Conservation (phyloP, 2,329 filamentous ascomycete species). For the Uncinocarpus reesii region DNA sequence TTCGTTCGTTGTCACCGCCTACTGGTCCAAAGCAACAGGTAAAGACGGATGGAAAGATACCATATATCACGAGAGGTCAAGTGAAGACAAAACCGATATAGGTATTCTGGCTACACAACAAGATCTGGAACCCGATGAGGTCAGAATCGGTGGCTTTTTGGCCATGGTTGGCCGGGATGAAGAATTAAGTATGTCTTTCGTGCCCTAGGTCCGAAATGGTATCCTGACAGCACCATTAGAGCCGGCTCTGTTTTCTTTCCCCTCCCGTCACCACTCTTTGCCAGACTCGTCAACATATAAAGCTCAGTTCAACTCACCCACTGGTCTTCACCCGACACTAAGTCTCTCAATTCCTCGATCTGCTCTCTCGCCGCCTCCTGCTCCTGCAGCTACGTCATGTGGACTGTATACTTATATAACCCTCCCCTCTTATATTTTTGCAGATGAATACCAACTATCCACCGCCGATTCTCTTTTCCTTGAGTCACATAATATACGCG, state of each 20-base stretch:
- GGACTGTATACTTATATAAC: conserved; percentile 70
- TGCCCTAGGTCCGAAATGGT: conserved; percentile 59
- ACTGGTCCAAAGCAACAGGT: conserved; percentile 43
- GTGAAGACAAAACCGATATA: conserved; percentile 57
- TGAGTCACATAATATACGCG: conserved; percentile 63
- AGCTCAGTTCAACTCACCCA: conserved; percentile 56
- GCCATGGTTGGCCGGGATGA: conserved; percentile 66
- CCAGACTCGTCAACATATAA: conserved; percentile 46
- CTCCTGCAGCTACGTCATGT: conserved; percentile 48
- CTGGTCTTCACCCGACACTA: conserved; percentile 74
- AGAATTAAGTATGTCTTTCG: conserved; percentile 56
- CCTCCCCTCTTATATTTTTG: conserved; percentile 69
- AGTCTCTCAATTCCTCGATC: conserved; percentile 52
- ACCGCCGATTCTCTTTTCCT: conserved; percentile 56
- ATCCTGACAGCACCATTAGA: conserved; percentile 50
- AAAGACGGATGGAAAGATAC: conserved; percentile 40
- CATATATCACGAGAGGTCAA: conserved; percentile 24
- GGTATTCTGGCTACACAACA: conserved; percentile 62
- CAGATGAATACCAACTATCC: conserved; percentile 73
- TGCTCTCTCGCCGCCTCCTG: conserved; percentile 40
- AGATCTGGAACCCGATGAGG: conserved; percentile 53
- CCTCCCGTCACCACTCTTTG: conserved; percentile 61
- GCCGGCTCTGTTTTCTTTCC: conserved; percentile 71
- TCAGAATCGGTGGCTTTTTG: conserved; percentile 68
- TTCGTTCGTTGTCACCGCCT: conserved; percentile 52